Base-by-base conservation (phyloP, 495 filamentous ascomycete genomes). In the Beverwykella pulmonaria region DNA sequence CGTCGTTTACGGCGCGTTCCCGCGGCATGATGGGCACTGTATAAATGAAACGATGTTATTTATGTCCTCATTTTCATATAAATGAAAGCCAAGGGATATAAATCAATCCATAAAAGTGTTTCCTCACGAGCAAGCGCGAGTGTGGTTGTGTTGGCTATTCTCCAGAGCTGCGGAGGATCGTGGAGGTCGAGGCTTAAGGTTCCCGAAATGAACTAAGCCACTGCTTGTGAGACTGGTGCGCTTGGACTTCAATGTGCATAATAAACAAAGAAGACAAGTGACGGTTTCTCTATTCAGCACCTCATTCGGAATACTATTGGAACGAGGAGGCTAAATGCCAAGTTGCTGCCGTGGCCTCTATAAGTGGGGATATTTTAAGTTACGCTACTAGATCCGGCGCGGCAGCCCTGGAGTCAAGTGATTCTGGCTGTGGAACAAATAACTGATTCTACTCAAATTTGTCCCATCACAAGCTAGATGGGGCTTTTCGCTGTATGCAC, bases 1-100 rank as follows among this genome's bases (percentile, higher is more conserved):
- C 73, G 26, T 67, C 71, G 59, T 64, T 67, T 17, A 67, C 49
- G 10, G 63, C 58, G 50, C 59, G 59, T 44, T 68, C 61, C n/a
- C 65, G 59, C 47, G 69, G 57, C 68, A 73, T 75, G 17, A 47
- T 63, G 62, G 30, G 9, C 15, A 14, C 15, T 61, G 29, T 44
- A n/a, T 44, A 27, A 19, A 41, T 49, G 17, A 20, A 58, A 53
- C 48, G 63, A 60, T 3, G 7, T 53, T 52, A 39, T 44, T n/a
- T 49, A 23, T 14, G 12, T 41, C 29, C 10, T 22, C 29, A 19
- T 56, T 53, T 56, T 64, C 19, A 27, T 64, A 47, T 41, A n/a
- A 34, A 23, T 34, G 3, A 25, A 56, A n/a, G 10, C 4, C 50
- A 10, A 23, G 23, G 58, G 14, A 61, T 32, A 36, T n/a, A 57